Base-by-base conservation (phyloP, 176 grass and related monocot genomes). In the maize (Zea mays) region DNA sequence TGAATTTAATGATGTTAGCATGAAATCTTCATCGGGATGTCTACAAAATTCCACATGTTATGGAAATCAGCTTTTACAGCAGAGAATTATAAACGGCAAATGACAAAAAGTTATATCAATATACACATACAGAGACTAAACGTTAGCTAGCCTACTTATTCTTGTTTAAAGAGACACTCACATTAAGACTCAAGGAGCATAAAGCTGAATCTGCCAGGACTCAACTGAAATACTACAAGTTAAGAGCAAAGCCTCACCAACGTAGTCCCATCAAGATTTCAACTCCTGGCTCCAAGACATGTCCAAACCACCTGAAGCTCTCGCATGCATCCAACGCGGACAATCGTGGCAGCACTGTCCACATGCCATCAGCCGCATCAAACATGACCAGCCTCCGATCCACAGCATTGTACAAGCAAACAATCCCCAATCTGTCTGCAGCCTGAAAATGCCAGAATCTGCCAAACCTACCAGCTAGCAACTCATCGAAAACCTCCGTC, bases 391-490 rank as follows among this genome's bases (percentile, higher is more conserved):
- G 43, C 38, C 52, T 76, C 35, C 70, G 74, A 0, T 82, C 65
- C 33, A 65, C n/a, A 3, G 74, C 78, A 60, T 92, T 88, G 71
- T 82, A 88, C 10, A 92, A 69, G 72, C 82, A 88, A 72, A 92
- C 74, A 67, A 83, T 69, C 35, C 90, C 90, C 74, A 83, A 55
- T 42, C 83, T 62, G 67, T 85, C 82, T 0, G 73, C 64, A 34
- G 79, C 80, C 41, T 79, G 27, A 55, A 91, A 91, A 70, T 83
- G 73, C 85, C 85, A 87, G 74, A 87, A 87, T 41, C 60, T 83
- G 20, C 65, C 19, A 7, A 71, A 74, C 19, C 62, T 36, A 14
- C 20, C 69, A 34, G 70, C 86, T 10, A 81, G 50, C 9, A 92
- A 72, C 20, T 85, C 79, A 10, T 62, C 38, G 4, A 92, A 88